Percentiles rank a stretch among this genome's conserved stretches.
Evolutionary conservation across 768 basidiomycete species (phyloP).

Genomic region (Paxillus ammoniavirescens): DNA sequence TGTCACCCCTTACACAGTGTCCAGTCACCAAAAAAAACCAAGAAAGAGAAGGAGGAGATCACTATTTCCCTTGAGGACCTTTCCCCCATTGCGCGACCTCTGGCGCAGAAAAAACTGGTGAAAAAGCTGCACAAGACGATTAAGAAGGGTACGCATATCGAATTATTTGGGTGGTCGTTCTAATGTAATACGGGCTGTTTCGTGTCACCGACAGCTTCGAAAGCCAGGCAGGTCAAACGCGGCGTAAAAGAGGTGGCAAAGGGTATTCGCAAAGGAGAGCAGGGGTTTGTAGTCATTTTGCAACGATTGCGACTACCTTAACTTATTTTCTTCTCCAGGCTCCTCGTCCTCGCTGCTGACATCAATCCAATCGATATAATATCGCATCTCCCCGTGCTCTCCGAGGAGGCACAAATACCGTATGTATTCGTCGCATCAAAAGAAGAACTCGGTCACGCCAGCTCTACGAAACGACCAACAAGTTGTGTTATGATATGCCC

Average conservation of each 20-base stretch:
- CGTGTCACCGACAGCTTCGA: conserved; percentile 62
- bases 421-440: conserved; percentile 90
- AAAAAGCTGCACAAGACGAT: conserved; percentile 96
- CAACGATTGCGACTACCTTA: neutral
- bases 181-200: neutral
- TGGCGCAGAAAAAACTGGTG: conserved; percentile 89
- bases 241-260: conserved; percentile 99
- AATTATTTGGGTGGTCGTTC: neutral
- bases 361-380: conserved; percentile 99
- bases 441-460: conserved; percentile 93
- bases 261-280: conserved; percentile 95
- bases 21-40: conserved; percentile 54
- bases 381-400: conserved; percentile 91
- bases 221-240: conserved; percentile 91
- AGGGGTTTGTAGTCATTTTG: conserved; percentile 62
- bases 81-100: conserved; percentile 90
- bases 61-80: conserved; percentile 75
- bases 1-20: conserved; percentile 12
- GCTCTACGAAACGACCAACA: conserved; percentile 96
- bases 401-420: conserved; percentile 90
- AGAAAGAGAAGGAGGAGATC: conserved; percentile 61
- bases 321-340: conserved; percentile 38
- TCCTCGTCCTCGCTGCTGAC: conserved; percentile 92
- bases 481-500: conserved; percentile 97
- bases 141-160: conserved; percentile 66